Evolutionary conservation across 2,329 filamentous ascomycete genomes (phyloP), one percentile per base, ranked within the genome.

Genomic region (Fusarium pseudograminearum): DNA sequence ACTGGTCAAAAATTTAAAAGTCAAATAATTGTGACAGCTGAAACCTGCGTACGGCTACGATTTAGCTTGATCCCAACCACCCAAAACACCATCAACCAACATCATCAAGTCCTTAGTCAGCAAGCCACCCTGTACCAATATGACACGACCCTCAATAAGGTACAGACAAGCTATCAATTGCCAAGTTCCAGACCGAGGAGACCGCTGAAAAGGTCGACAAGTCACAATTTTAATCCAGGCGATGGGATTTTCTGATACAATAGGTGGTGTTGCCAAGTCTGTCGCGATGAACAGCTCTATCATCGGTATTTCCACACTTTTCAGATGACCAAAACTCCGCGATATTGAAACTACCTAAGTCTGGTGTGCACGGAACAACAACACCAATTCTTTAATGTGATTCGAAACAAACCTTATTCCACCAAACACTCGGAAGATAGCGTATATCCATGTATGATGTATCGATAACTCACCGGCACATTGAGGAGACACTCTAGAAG

Each of bases 21-120:
- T 42, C 16, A 61, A 5, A 14, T 52, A 16, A 61, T 18, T 28
- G 14, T 61, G 44, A 61, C 24, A 44, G 22, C 22, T 15, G 33
- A 16, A 16, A 44, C 20, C 48, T 52, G 30, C n/a, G 56, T 61
- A 36, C 20, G 36, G 44, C 58, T 61, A 45, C 26, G 48, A 11
- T 8, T 14, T 33, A 20, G 42, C 42, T 34, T 48, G n/a, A 9
- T 12, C 33, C 15, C 22, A 41, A 57, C 26, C 16, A 28, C 33
- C 53, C 33, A 28, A 40, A 20, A 16, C 24, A 34, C 33, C 5
- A 30, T 28, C 24, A 5, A 2, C 2, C 12, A 56, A 14, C 7
- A 22, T 40, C 14, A 12, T 26, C 36, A 59, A 46, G 12, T 16
- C n/a, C 40, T 44, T 42, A 57, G 41, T 44, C 41, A 44, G 22